Percentiles rank a stretch among this genome's conserved stretches.
Conservation (phyloP, 2,329 filamentous ascomycete species). For the Arachnopeziza araneosa region DNA sequence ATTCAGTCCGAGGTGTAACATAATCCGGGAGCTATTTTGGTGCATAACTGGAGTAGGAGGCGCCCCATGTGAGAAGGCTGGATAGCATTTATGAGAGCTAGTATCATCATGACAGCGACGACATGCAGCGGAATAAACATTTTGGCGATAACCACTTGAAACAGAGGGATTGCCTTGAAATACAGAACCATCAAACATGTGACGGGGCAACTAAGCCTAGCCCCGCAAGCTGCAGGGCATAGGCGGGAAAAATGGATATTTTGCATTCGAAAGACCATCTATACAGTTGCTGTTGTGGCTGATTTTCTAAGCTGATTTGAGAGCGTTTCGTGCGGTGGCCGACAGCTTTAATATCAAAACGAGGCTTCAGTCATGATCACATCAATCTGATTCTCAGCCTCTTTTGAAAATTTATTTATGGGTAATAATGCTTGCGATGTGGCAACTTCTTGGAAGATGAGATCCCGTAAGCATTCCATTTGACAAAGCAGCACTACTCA, state of each 20-base stretch:
- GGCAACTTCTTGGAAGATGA: too few species aligned
- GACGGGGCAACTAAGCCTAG: too few species aligned
- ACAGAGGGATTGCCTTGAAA: background rate
- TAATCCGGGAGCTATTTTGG: conserved; percentile 10
- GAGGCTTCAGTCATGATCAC: too few species aligned
- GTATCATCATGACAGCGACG: background rate
- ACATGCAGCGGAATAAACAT: background rate
- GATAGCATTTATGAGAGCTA: background rate
- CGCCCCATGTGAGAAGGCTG: background rate
- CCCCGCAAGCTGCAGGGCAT: too few species aligned
- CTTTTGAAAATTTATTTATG: too few species aligned
- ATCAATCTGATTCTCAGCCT: too few species aligned
- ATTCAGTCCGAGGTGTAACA: conserved; percentile 13
- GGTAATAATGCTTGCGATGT: too few species aligned
- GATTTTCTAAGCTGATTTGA: background rate
- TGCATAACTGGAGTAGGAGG: conserved; percentile 14
- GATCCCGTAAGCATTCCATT: background rate
- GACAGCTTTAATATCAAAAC: too few species aligned
- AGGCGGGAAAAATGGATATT: background rate
- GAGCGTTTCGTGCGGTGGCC: too few species aligned
- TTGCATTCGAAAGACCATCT: background rate
- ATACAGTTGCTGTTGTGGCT: background rate
- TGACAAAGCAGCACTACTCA: background rate
- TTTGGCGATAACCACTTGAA: background rate
- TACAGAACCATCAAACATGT: too few species aligned